Base-by-base conservation (phyloP, 371 early-diverging fungal genomes). In the Funneliformis caledonium region DNA sequence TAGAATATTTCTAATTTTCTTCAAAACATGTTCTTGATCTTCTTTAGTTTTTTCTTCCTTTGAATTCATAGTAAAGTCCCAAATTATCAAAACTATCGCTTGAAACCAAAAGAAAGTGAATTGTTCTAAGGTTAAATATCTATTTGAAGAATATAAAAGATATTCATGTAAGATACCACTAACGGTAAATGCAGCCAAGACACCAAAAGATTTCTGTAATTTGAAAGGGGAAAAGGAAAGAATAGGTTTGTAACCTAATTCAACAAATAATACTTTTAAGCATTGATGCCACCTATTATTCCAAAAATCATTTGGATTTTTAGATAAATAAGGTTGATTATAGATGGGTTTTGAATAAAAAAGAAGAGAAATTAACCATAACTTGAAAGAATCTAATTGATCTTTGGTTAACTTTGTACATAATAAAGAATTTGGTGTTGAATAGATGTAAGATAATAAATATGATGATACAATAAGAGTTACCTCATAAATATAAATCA, bases 111-210 rank as follows among this genome's bases (percentile, higher is more conserved):
- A 45, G 45, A 16, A 72, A 7, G 42, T 11, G 2, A 72, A 47
- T 37, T 72, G 72, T 72, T 72, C 72, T 42, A 31, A 31, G n/a
- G 12, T 42, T 26, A 31, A 16, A 22, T 42, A 22, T 16, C 48
- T 10, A 43, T 19, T 22, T 26, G 48, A 22, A 12, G 47, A 12
- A 12, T 43, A 22, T 42, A 26, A 42, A 42, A 45, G n/a, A 43
- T 72, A 72, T 42, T 72, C 72, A 72, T 72, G 72, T 72, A 72
- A 14, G 22, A 43, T 43, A 43, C 42, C 72, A 26, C 72, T 72
- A 37, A 72, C 26, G 0, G 43, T 6, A 72, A 72, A 72, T 19
- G 42, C 19, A 22, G 8, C 72, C 9, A 72, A n/a, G 16, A 22
- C n/a, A 45, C 48, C 47, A 22, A 72, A 37, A 22, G 47, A 11